These are phyloP conservation scores for Stagonosporopsis rhizophila DNA, from an alignment of 2,329 filamentous ascomycete genomes.

Conservation along the genomic window DNA sequence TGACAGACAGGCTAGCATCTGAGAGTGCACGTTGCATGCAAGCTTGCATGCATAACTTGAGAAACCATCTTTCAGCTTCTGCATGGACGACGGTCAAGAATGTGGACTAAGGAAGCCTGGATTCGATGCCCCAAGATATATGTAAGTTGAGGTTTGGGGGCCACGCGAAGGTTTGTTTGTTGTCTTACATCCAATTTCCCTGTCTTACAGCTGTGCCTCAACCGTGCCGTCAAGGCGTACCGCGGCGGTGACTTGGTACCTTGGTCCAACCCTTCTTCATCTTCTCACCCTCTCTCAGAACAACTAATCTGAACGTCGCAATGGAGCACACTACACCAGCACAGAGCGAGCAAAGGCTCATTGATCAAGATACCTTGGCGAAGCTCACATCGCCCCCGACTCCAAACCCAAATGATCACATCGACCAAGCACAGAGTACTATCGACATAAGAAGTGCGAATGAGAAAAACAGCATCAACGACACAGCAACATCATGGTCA, in stretches of 20 bases:
- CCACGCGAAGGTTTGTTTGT: conserved; percentile 2
- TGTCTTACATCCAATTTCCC: conserved; percentile 14
- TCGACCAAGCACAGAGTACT: not conserved
- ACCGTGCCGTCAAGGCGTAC: conserved; percentile 5
- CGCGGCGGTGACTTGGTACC: not conserved
- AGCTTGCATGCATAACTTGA: not conserved
- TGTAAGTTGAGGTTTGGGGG: conserved; percentile 2
- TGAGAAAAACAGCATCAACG: conserved; percentile 5
- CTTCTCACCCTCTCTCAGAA: not conserved
- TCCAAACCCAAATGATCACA: conserved; percentile 1
- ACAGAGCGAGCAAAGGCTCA: not conserved
- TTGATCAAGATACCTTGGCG: conserved; percentile 5
- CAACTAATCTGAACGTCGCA: not conserved
- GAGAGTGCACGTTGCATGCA: conserved; percentile 1
- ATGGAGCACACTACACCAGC: conserved; percentile 5
- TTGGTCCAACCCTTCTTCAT: not conserved
- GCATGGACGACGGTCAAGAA: conserved; percentile 5
- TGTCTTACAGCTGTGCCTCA: conserved; percentile 14
- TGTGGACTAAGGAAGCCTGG: not conserved
- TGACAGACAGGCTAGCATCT: not conserved
- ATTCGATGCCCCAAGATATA: not conserved
- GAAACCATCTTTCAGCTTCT: conserved; percentile 6
- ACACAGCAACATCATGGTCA: conserved; percentile 4
- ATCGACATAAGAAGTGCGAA: not conserved
- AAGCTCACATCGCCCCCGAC: conserved; percentile 11